Percentiles rank a stretch among this genome's conserved stretches.
These are phyloP conservation scores for Glebionis coronaria DNA, from an alignment of 129 eudicot genomes.

Conservation along the genomic window DNA sequence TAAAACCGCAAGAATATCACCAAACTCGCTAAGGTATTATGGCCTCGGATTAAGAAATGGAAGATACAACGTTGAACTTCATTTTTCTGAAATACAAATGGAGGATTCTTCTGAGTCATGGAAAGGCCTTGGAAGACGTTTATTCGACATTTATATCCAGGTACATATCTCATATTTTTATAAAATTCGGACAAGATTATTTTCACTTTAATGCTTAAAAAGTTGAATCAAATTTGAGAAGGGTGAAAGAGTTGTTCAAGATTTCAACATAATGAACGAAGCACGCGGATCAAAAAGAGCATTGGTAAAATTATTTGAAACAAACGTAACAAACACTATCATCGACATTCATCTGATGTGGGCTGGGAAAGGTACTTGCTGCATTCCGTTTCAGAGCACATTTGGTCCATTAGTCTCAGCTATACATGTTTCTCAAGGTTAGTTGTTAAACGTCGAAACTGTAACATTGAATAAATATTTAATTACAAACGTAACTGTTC, in stretches of 20 bases:
- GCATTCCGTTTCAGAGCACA: conserved; percentile 73
- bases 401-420: conserved; percentile 69
- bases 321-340: conserved; percentile 54
- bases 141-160: conserved; percentile 72
- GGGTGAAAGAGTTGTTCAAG: conserved; percentile 64
- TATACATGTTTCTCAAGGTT: conserved; percentile 65
- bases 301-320: conserved; percentile 42
- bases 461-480: no score
- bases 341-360: conserved; percentile 63
- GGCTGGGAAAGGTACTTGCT: conserved; percentile 81
- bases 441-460: conserved; percentile 8
- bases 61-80: conserved; percentile 52
- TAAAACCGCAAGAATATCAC: conserved; percentile 64
- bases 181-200: conserved; percentile 2
- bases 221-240: conserved; percentile 16
- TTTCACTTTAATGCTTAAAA: background rate
- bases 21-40: conserved; percentile 64
- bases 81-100: conserved; percentile 77
- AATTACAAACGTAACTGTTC: no score
- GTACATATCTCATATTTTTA: conserved; percentile 17
- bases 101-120: conserved; percentile 58
- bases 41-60: conserved; percentile 65
- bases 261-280: conserved; percentile 54
- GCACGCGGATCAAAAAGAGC: conserved; percentile 56
- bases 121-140: conserved; percentile 72